A percentile compares a stretch with the other conserved stretches of the same genome.
Conservation (phyloP, 2,329 filamentous ascomycete species). For the Polytolypa hystricis region DNA sequence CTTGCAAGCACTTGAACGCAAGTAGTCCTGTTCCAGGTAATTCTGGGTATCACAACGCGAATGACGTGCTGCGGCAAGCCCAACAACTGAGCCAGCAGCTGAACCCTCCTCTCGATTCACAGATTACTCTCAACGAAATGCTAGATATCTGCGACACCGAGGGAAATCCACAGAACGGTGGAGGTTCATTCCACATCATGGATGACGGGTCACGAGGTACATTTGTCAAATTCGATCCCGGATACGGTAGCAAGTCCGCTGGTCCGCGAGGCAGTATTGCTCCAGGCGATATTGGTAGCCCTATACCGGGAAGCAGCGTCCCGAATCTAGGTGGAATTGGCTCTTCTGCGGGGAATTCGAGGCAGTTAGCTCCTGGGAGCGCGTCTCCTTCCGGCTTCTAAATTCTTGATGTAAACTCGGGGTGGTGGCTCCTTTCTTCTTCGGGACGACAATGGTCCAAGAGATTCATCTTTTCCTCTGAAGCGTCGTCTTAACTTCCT, state of each 20-base stretch:
- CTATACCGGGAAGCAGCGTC: constrained; percentile 39
- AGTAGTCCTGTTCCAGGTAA: constrained; percentile 30
- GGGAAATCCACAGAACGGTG: constrained; percentile 74
- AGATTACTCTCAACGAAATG: constrained; percentile 55
- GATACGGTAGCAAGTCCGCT: constrained; percentile 36
- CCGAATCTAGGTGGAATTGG: constrained; percentile 28
- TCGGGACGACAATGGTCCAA: too few species aligned
- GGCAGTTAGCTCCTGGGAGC: constrained; percentile 22
- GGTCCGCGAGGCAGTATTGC: constrained; percentile 32
- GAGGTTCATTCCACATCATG: constrained; percentile 69
- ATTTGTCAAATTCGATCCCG: constrained; percentile 42
- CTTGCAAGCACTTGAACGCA: constrained; percentile 55
- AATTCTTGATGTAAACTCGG: too few species aligned
- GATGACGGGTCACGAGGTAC: constrained; percentile 35
- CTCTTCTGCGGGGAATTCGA: constrained; percentile 20
- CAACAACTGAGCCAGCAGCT: constrained; percentile 48
- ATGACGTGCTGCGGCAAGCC: constrained; percentile 52
- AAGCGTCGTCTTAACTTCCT: too few species aligned
- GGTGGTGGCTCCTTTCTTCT: too few species aligned
- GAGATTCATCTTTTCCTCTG: constrained; percentile 10
- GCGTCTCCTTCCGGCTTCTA: constrained; percentile 28
- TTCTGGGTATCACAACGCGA: constrained; percentile 60
- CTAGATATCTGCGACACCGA: constrained; percentile 83
- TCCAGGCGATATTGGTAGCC: constrained; percentile 61
- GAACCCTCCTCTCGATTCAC: constrained; percentile 46